Evolutionary conservation across 202 grass and related monocot genomes (phyloP).

Genomic region (Digitaria exilis): DNA sequence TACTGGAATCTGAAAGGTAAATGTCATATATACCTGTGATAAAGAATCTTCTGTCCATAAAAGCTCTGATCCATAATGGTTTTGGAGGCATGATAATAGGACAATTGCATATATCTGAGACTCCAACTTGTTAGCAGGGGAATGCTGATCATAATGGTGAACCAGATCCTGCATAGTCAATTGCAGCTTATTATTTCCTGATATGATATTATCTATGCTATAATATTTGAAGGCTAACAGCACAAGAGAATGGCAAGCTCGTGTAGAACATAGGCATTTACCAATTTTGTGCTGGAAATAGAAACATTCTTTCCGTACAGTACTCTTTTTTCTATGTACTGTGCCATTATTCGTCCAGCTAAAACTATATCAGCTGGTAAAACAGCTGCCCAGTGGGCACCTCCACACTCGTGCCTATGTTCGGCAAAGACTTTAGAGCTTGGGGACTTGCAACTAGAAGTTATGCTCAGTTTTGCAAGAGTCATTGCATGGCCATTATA

Average conservation of each 20-base stretch:
- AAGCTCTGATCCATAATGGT: conserved; percentile 57
- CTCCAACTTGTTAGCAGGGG: conserved; percentile 70
- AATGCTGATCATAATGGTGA: conserved; percentile 77
- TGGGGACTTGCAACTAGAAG: conserved; percentile 44
- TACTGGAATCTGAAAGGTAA: conserved; percentile 3
- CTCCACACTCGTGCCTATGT: conserved; percentile 96
- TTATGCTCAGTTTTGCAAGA: conserved; percentile 49
- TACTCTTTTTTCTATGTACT: conserved; percentile 56
- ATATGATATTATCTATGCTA: conserved; percentile 34
- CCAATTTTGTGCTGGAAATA: conserved; percentile 57
- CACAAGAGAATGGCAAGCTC: conserved; percentile 22
- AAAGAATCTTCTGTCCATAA: conserved; percentile 48
- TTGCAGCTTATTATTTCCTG: conserved; percentile 29
- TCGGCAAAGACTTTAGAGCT: conserved; percentile 55
- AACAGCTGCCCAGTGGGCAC: conserved; percentile 83
- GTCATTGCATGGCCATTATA: conserved; percentile 26
- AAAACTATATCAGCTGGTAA: conserved; percentile 90
- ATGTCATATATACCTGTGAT: conserved; percentile 57
- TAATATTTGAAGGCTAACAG: conserved; percentile 25
- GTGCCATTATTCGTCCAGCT: conserved; percentile 76
- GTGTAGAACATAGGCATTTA: conserved; percentile 45
- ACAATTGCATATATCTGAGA: conserved; percentile 75
- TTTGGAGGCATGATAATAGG: conserved; percentile 72
- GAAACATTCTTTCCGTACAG: conserved; percentile 43
- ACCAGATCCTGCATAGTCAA: conserved; percentile 72